These are phyloP conservation scores for Reticulascus tulasneorum DNA, from an alignment of 2,329 filamentous ascomycete genomes.

Conservation along the genomic window DNA sequence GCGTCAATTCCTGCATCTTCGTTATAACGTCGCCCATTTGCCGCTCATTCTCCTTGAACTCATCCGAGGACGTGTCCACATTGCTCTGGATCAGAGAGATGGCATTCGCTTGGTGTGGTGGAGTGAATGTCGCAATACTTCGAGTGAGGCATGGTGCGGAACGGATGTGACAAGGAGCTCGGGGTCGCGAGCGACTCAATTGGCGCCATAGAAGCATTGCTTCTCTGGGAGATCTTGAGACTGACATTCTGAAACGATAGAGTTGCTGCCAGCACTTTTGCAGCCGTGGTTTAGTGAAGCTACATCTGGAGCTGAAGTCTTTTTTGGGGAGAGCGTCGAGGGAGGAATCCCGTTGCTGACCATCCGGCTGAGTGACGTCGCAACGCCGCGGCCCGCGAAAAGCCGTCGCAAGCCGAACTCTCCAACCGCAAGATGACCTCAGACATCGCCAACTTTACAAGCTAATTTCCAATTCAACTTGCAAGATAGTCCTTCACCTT, in stretches of 20 bases:
- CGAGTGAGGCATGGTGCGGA: constrained; percentile 25
- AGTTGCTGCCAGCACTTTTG: constrained; percentile 12
- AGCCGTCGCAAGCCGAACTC: constrained; percentile 39
- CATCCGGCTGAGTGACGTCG: constrained; percentile 13
- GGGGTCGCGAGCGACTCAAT: constrained; percentile 26
- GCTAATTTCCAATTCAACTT: constrained; percentile 1
- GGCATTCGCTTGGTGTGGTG: constrained; percentile 75
- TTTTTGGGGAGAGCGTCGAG: constrained; percentile 7
- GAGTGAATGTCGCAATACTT: constrained; percentile 69
- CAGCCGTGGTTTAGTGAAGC: constrained; percentile 6
- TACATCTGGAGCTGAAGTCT: constrained; percentile 20
- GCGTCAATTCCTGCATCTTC: constrained; percentile 66
- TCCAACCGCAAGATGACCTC: constrained; percentile 15
- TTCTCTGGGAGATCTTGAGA: constrained; percentile 42
- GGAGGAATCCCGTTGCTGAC: constrained; percentile 13
- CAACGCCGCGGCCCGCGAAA: constrained; percentile 29
- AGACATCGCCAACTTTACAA: constrained; percentile 6
- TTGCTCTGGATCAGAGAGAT: constrained; percentile 74
- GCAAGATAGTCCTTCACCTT: background rate
- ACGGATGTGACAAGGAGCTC: constrained; percentile 25
- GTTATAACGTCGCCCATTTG: constrained; percentile 73
- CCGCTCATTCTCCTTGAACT: constrained; percentile 75
- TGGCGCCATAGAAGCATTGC: constrained; percentile 40
- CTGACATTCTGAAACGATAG: constrained; percentile 37
- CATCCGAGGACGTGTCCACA: constrained; percentile 72